Evolutionary conservation across 805 yeast species (phyloP), one percentile per base, ranked within the genome.

Genomic region (Ogataea haglerorum): DNA sequence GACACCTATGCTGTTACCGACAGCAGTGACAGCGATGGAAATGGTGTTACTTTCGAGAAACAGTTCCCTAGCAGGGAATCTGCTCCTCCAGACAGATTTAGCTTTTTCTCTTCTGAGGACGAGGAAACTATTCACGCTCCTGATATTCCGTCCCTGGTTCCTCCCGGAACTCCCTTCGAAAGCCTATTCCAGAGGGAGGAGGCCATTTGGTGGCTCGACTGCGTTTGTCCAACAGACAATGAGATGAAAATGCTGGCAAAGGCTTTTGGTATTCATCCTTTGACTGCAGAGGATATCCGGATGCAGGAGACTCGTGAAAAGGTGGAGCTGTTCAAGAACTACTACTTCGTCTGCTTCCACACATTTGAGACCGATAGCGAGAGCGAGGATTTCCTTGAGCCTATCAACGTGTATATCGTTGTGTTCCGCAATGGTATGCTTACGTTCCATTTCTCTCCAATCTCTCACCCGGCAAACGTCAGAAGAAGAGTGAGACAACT

Each of bases 261-360:
- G 55, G 93, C 97, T 0, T 91, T 91, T 63, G 96, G 96, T 8
- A 87, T 91, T 65, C 99, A 91, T 70, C 99, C 99, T 22, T 80
- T 91, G 70, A 91, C 99, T 0, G 89, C 96, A 1, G 99, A 91
- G 67, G 99, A 91, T 80, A 90, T 91, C 49, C 72, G 96, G 42
- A 85, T 88, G 78, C 95, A 90, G 67, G 99, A 91, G 67, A 79
- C 96, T 17, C 89, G 99, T 66, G 99, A 91, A 68, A 91, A 91
- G 65, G 97, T 91, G 22, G 99, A 91, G 65, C 70, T 91, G 47
- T 91, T 91, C 73, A 78, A 80, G 53, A 77, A 78, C 51, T 91
- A 91, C 65, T 91, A 93, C 64, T 89, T 93, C 69, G 95, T 93
- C 30, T 86, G 95, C 73, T 93, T 93, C 77, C 96, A 93, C 63